phyloP scores from a whole-genome alignment of 768 basidiomycete genomes.

The Porpolomopsis calyptriformis region DNA sequence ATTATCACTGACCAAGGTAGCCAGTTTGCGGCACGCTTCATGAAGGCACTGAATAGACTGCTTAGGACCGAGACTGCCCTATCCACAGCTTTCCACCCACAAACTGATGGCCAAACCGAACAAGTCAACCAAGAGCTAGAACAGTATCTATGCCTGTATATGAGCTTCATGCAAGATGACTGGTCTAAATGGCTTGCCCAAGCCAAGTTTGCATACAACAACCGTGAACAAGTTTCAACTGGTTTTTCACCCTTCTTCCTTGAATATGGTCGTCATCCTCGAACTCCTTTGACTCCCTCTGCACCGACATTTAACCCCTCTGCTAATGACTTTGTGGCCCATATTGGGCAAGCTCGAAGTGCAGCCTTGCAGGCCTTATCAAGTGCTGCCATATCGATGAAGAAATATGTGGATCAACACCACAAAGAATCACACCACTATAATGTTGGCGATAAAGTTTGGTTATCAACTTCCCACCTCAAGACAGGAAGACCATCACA shows the following conservation, averaged over 20 bases:
- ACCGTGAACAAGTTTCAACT: slow-evolving; percentile 6
- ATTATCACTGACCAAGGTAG: not conserved
- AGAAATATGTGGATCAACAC: too few species aligned
- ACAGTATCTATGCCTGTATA: slow-evolving; percentile 18
- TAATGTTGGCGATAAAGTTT: slow-evolving; percentile 14
- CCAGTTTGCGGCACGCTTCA: not conserved
- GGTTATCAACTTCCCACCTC: slow-evolving; percentile 15
- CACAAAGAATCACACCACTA: slow-evolving; percentile 15
- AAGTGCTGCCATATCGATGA: not conserved
- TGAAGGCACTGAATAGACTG: not conserved
- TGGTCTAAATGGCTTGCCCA: slow-evolving; percentile 23
- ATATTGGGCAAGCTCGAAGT: not conserved
- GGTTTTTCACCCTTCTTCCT: not conserved
- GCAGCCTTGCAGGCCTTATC: not conserved
- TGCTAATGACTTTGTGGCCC: not conserved
- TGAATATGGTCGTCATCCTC: not conserved
- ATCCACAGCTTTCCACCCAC: not conserved
- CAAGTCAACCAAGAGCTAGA: not conserved
- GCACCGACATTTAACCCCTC: not conserved
- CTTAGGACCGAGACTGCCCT: not conserved
- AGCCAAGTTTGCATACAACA: slow-evolving; percentile 26
- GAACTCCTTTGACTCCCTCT: not conserved
- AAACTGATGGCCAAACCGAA: not conserved
- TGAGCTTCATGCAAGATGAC: slow-evolving; percentile 19
- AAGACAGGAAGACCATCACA: slow-evolving; percentile 7